Conservation (phyloP, 768 basidiomycete genomes). For the Psilocybe sp. region DNA sequence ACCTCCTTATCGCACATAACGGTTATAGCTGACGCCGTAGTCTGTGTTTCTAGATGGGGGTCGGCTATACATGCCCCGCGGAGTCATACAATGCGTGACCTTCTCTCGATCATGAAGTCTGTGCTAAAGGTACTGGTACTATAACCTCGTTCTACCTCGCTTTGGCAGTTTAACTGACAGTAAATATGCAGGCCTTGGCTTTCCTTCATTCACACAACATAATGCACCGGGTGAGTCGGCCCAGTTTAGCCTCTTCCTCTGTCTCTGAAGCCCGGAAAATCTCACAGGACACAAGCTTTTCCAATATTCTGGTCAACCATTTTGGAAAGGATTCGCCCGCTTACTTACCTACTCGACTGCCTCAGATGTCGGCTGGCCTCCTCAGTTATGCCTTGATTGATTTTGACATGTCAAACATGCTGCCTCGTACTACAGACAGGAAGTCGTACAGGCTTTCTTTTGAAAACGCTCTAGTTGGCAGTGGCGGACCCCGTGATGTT, state of each 20-base stretch:
- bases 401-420: conserved; percentile 13
- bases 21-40: neutral
- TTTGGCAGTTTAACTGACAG: too few species aligned
- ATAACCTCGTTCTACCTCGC: neutral
- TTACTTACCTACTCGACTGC: neutral
- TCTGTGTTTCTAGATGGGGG: conserved; percentile 15
- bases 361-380: conserved; percentile 4
- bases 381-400: conserved; percentile 18
- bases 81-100: neutral
- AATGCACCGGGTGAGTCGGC: conserved; percentile 13
- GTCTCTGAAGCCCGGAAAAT: neutral
- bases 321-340: neutral
- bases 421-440: conserved; percentile 6
- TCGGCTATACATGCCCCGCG: neutral
- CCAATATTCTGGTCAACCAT: conserved; percentile 16
- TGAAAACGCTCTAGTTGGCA: neutral
- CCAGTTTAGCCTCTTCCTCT: neutral
- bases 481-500: conserved; percentile 7
- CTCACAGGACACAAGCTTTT: conserved; percentile 6
- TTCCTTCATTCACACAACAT: conserved; percentile 21
- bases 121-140: conserved; percentile 10
- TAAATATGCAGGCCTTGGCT: conserved; percentile 10
- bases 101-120: conserved; percentile 9
- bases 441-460: conserved; percentile 10
- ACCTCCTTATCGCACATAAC: neutral